A percentile compares a stretch with the other conserved stretches of the same genome.
Evolutionary conservation across 2,329 filamentous ascomycete genomes (phyloP).

Genomic region (Monosporascus sp.): DNA sequence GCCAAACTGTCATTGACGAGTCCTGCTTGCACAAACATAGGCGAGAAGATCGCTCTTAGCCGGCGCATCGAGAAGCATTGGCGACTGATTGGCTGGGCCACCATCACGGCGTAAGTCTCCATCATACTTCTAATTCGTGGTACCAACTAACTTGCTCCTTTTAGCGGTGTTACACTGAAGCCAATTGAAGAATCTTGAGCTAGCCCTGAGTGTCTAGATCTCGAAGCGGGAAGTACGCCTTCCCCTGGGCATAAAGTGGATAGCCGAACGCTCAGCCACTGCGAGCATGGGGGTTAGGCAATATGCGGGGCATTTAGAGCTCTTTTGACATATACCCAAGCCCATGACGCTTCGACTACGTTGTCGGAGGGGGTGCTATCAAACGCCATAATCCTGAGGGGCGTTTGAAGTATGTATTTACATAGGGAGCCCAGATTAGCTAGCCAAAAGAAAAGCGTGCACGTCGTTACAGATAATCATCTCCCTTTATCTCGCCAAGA

Average conservation of each 20-base stretch:
- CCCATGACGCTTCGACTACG: not conserved
- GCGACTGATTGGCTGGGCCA: constrained; percentile 90
- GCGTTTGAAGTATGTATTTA: not conserved
- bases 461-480: not conserved
- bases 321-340: not conserved
- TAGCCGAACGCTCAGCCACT: not conserved
- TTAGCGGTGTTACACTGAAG: constrained; percentile 19
- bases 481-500: too few species aligned
- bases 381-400: not conserved
- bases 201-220: not conserved
- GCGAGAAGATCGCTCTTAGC: constrained; percentile 94
- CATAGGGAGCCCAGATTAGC: not conserved
- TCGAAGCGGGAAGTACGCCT: not conserved
- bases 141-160: not conserved
- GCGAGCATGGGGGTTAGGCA: not conserved
- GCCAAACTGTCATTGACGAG: constrained; percentile 90
- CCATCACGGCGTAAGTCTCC: constrained; percentile 60
- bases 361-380: not conserved
- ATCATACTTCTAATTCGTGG: not conserved
- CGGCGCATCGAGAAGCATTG: constrained; percentile 99
- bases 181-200: not conserved
- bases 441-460: not conserved
- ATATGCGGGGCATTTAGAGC: not conserved
- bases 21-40: constrained; percentile 93
- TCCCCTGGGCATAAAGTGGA: not conserved